phyloP scores from a whole-genome alignment of 2,329 filamentous ascomycete genomes.

The Aureobasidium sp. region DNA sequence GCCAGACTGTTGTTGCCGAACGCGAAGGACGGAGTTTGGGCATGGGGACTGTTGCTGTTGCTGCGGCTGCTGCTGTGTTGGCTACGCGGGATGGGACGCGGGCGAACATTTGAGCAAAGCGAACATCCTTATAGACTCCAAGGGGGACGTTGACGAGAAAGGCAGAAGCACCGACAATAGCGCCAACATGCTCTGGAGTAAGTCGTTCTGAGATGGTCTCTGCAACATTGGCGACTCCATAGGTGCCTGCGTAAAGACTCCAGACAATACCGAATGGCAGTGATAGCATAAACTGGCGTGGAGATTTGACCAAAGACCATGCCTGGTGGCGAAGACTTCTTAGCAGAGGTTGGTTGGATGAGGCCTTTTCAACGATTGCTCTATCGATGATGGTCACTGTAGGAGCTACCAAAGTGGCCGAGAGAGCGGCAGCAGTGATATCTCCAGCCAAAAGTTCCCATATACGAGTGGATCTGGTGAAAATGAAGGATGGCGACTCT shows the following conservation, averaged over 20 bases:
- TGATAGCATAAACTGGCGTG: constrained; percentile 20
- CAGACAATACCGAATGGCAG: constrained; percentile 24
- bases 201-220: constrained; percentile 16
- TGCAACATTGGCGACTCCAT: constrained; percentile 20
- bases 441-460: constrained; percentile 18
- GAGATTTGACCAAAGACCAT: constrained; percentile 19
- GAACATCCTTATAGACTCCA: constrained; percentile 23
- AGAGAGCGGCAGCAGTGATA: constrained; percentile 20
- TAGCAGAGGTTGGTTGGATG: constrained; percentile 16
- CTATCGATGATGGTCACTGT: constrained; percentile 22
- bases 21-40: constrained; percentile 6
- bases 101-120: constrained; percentile 23
- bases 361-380: constrained; percentile 22
- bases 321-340: constrained; percentile 18
- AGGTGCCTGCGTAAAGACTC: constrained; percentile 24
- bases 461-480: constrained; percentile 2
- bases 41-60: constrained; percentile 7
- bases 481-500: constrained; percentile 5
- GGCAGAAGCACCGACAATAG: constrained; percentile 21
- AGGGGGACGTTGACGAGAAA: constrained; percentile 22
- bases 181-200: constrained; percentile 14
- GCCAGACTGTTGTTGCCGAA: constrained; percentile 20
- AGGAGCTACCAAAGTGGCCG: constrained; percentile 21
- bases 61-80: background rate
- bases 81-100: constrained; percentile 1